Evolutionary conservation across 139 green algal genomes (phyloP).

Genomic region (Edaphochlamys debaryana): DNA sequence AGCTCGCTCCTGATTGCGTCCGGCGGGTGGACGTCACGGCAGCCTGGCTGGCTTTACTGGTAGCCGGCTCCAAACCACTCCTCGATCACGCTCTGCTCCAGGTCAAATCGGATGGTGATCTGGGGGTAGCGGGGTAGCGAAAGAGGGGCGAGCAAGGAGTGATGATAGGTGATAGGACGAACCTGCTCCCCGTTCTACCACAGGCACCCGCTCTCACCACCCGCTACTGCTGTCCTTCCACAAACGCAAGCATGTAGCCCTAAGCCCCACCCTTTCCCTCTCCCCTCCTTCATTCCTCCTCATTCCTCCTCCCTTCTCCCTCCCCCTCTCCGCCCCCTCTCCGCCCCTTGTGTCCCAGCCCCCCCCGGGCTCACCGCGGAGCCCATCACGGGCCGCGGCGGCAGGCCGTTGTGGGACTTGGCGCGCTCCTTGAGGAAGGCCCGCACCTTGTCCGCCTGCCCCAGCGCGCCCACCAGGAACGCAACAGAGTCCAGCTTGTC

Average conservation of each 20-base stretch:
- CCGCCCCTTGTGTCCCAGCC: too few species aligned
- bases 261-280: background rate
- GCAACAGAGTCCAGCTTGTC: slow-evolving; percentile 64
- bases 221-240: too few species aligned
- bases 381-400: slow-evolving; percentile 61
- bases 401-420: slow-evolving; percentile 58
- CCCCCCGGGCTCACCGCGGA: slow-evolving; percentile 60
- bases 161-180: background rate
- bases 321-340: background rate
- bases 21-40: too few species aligned
- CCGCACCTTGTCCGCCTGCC: slow-evolving; percentile 59
- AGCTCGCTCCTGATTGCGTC: too few species aligned
- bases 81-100: slow-evolving; percentile 47
- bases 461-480: slow-evolving; percentile 57
- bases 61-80: slow-evolving; percentile 68
- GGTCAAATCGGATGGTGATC: slow-evolving; percentile 62
- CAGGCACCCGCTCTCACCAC: too few species aligned
- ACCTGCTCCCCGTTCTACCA: too few species aligned
- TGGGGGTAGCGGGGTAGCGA: too few species aligned
- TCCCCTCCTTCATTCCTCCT: too few species aligned
- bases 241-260: background rate
- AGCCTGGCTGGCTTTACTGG: too few species aligned
- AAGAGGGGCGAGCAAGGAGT: background rate
- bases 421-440: slow-evolving; percentile 52
- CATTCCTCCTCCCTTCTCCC: background rate